These are phyloP conservation scores for Onygenales sp. DNA, from an alignment of 2,329 filamentous ascomycete genomes.

Conservation along the genomic window DNA sequence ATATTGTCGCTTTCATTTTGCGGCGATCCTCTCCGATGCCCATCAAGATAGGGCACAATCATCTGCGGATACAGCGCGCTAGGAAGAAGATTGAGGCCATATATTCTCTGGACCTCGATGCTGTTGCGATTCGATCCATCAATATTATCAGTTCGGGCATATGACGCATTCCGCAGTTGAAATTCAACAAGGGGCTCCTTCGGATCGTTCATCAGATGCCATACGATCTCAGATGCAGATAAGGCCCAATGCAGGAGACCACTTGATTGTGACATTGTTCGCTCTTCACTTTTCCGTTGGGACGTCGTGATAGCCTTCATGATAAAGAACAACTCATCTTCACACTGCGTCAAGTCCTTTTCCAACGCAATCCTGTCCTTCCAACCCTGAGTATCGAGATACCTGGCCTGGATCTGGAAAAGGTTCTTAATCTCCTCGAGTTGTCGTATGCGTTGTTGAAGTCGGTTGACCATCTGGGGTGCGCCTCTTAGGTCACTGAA, in stretches of 20 bases:
- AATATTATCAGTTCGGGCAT: slow-evolving; percentile 91
- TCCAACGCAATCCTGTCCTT: slow-evolving; percentile 83
- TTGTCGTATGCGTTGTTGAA: slow-evolving; percentile 87
- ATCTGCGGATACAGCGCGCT: slow-evolving; percentile 94
- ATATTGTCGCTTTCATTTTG: slow-evolving; percentile 63
- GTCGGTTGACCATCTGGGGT: slow-evolving; percentile 79
- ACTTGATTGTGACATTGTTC: slow-evolving; percentile 56
- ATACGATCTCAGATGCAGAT: slow-evolving; percentile 89
- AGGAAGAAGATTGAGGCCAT: slow-evolving; percentile 79
- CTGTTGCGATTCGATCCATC: slow-evolving; percentile 94
- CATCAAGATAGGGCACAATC: slow-evolving; percentile 78
- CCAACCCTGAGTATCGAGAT: slow-evolving; percentile 83
- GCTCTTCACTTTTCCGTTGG: slow-evolving; percentile 73
- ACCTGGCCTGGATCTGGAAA: slow-evolving; percentile 85
- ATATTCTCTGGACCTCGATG: slow-evolving; percentile 77
- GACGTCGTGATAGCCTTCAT: slow-evolving; percentile 99
- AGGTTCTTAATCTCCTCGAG: slow-evolving; percentile 93
- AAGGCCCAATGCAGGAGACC: slow-evolving; percentile 87
- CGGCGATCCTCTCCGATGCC: slow-evolving; percentile 41
- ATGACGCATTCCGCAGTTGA: slow-evolving; percentile 81
- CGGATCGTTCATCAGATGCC: slow-evolving; percentile 85
- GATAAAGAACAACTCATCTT: slow-evolving; percentile 98
- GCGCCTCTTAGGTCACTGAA: slow-evolving; percentile 94
- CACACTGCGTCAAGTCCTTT: slow-evolving; percentile 75
- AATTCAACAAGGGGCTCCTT: slow-evolving; percentile 86